A percentile compares a stretch with the other conserved stretches of the same genome.
Conservation (phyloP, 2,329 filamentous ascomycete genomes). For the Fusarium sp. region DNA sequence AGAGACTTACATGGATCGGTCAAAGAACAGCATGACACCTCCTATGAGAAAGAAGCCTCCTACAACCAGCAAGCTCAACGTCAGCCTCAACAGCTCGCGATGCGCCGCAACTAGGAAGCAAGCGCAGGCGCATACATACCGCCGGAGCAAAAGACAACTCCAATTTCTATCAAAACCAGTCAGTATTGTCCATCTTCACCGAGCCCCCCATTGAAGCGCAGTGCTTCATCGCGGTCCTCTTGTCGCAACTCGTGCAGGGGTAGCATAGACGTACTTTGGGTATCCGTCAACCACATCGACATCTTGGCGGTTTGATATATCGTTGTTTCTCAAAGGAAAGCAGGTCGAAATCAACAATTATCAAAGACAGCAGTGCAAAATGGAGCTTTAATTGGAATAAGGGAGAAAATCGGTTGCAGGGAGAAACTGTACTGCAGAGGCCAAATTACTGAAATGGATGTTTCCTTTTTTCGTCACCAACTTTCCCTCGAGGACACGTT, state of each 20-base stretch:
- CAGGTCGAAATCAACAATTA: neutral
- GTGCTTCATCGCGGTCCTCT: slow-evolving; percentile 7
- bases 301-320: slow-evolving; percentile 54
- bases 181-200: slow-evolving; percentile 44
- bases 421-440: slow-evolving; percentile 24
- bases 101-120: slow-evolving; percentile 40
- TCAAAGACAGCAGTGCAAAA: neutral
- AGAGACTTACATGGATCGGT: slow-evolving; percentile 85
- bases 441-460: slow-evolving; percentile 38
- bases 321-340: slow-evolving; percentile 8
- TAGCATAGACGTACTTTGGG: slow-evolving; percentile 80
- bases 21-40: slow-evolving; percentile 97
- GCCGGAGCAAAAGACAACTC: slow-evolving; percentile 97
- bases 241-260: slow-evolving; percentile 19
- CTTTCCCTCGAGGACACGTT: slow-evolving; percentile 39
- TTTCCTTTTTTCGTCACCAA: slow-evolving; percentile 42
- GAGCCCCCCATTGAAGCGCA: neutral
- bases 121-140: slow-evolving; percentile 74
- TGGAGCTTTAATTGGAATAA: slow-evolving; percentile 12
- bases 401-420: slow-evolving; percentile 24
- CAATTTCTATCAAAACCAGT: slow-evolving; percentile 79
- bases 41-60: slow-evolving; percentile 95
- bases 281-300: slow-evolving; percentile 96
- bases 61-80: slow-evolving; percentile 55
- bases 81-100: slow-evolving; percentile 38